phyloP scores from a whole-genome alignment of 352 stramenopile species.

The Globisporangium perplexum region DNA sequence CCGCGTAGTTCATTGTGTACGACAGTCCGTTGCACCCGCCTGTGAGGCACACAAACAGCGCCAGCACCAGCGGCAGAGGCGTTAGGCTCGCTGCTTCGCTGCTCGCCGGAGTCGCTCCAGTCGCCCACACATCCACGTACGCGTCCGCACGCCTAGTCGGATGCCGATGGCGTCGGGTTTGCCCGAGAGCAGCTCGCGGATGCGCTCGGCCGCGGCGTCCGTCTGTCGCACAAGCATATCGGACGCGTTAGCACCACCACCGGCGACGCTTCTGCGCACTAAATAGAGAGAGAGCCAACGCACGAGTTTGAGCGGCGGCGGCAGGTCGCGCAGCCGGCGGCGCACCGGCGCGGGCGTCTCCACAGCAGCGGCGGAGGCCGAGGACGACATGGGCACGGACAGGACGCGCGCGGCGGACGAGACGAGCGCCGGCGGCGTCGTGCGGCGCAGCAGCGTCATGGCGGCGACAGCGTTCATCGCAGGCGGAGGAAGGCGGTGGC shows the following conservation, averaged over 20 bases:
- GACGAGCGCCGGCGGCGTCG: background rate
- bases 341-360: slow-evolving; percentile 27
- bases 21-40: slow-evolving; percentile 98
- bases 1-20: slow-evolving; percentile 99
- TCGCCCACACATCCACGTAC: slow-evolving; percentile 29
- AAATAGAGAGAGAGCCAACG: slow-evolving; percentile 8
- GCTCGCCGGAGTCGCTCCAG: background rate
- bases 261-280: no score
- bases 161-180: slow-evolving; percentile 93
- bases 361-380: slow-evolving; percentile 36
- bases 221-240: slow-evolving; percentile 35
- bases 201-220: slow-evolving; percentile 80
- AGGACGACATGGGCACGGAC: slow-evolving; percentile 16
- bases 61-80: background rate
- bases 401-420: slow-evolving; percentile 3
- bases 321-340: slow-evolving; percentile 60
- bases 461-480: background rate
- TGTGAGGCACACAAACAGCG: slow-evolving; percentile 15
- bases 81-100: background rate
- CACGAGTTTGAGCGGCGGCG: slow-evolving; percentile 71
- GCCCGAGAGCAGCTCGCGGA: slow-evolving; percentile 77
- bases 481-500: no score
- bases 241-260: background rate
- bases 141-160: slow-evolving; percentile 92
- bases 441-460: background rate